Evolutionary conservation across 2,329 filamentous ascomycete species (phyloP).

Genomic region (Stemphylium vesicarium): DNA sequence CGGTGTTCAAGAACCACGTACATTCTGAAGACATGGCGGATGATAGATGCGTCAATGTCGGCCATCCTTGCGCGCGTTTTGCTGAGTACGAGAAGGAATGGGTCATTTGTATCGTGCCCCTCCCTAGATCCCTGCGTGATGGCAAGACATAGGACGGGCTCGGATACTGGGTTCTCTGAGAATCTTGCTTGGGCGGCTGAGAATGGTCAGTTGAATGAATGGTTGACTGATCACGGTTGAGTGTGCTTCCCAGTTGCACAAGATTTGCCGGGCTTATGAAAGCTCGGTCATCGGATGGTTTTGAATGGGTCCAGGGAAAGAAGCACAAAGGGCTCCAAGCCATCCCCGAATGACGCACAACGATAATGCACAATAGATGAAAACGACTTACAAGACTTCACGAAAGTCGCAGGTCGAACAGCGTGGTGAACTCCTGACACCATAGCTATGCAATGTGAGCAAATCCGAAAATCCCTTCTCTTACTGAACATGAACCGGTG

Average conservation of each 20-base stretch:
- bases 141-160: not conserved
- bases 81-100: no score
- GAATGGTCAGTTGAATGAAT: not conserved
- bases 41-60: no score
- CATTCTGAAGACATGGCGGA: no score
- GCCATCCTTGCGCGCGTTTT: no score
- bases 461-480: no score
- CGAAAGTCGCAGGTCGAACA: not conserved
- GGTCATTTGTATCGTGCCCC: not conserved
- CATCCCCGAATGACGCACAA: not conserved
- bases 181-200: not conserved
- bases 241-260: not conserved
- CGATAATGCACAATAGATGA: not conserved
- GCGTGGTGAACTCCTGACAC: not conserved
- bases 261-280: no score
- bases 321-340: not conserved
- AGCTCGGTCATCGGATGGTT: no score
- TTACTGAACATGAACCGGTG: not conserved
- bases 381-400: not conserved
- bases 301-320: not conserved
- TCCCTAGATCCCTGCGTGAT: not conserved
- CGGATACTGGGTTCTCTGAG: not conserved
- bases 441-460: not conserved
- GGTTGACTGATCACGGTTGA: no score
- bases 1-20: no score